Percentiles rank a stretch among this genome's conserved stretches.
Evolutionary conservation across 257 asterid genomes (phyloP).

Genomic region (Nicotiana paniculata): DNA sequence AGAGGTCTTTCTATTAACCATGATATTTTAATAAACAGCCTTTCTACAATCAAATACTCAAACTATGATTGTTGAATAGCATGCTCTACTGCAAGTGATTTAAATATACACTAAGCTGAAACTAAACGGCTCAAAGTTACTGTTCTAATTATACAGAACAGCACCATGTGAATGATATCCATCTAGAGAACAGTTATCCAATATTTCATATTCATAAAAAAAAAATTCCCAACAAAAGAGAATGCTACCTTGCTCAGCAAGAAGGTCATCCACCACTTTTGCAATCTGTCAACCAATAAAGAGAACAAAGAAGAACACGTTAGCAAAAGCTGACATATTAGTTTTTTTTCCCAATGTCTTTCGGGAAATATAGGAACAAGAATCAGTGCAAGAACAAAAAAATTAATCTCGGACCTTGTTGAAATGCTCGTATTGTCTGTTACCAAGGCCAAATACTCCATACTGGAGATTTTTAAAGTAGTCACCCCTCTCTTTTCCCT

Average conservation of each 20-base stretch:
- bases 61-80: neutral
- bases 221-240: neutral
- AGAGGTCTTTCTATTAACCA: neutral
- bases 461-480: constrained; percentile 71
- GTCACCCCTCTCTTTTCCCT: constrained; percentile 80
- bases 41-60: neutral
- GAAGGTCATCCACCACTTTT: constrained; percentile 61
- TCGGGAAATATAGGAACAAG: neutral
- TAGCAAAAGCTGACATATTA: constrained; percentile 2
- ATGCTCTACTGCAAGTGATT: neutral
- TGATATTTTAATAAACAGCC: neutral
- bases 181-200: neutral
- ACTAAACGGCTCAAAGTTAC: neutral
- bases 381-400: neutral
- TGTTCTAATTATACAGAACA: neutral
- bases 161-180: neutral
- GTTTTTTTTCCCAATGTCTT: neutral
- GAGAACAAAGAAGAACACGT: constrained; percentile 4
- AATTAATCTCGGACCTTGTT: constrained; percentile 58
- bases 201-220: neutral
- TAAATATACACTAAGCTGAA: neutral
- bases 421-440: constrained; percentile 98
- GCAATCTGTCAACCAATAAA: constrained; percentile 61
- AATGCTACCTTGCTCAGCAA: constrained; percentile 67
- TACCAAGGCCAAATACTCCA: constrained; percentile 97